phyloP scores from a whole-genome alignment of 192 early-diverging fungal species.

The Coemansia sp. region DNA sequence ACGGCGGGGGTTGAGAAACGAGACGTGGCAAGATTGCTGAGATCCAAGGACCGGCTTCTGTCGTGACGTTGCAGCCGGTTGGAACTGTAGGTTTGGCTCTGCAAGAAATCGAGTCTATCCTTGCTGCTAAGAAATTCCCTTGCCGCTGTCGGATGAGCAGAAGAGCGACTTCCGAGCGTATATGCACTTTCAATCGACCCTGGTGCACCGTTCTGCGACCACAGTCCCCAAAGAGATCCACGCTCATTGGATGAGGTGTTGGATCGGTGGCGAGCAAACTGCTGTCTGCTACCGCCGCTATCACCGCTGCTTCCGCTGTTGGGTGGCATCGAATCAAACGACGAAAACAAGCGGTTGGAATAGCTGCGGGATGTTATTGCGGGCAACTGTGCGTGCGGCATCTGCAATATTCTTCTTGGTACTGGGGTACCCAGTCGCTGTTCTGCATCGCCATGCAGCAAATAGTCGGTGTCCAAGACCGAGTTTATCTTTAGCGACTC shows the following conservation, averaged over 20 bases:
- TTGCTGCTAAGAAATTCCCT: not conserved
- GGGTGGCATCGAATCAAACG: constrained; percentile 13
- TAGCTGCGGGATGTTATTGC: constrained; percentile 15
- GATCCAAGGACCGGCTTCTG: constrained; percentile 43
- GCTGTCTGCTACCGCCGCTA: constrained; percentile 4
- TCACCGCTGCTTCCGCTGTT: constrained; percentile 3
- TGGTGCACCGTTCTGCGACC: constrained; percentile 11
- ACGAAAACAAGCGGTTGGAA: constrained; percentile 19
- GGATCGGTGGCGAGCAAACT: constrained; percentile 16
- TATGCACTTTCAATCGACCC: not conserved
- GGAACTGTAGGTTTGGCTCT: not conserved
- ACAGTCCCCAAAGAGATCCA: constrained; percentile 34
- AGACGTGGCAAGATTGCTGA: constrained; percentile 8
- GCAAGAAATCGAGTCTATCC: not conserved
- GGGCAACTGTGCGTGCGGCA: constrained; percentile 8
- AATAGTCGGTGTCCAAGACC: not conserved
- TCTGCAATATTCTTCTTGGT: constrained; percentile 9
- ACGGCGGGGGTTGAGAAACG: not conserved
- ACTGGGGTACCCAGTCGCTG: constrained; percentile 29
- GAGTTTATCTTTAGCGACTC: not conserved
- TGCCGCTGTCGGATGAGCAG: not conserved
- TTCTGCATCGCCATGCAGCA: not conserved
- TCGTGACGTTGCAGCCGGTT: constrained; percentile 11
- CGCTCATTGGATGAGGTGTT: constrained; percentile 30
- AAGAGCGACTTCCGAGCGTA: not conserved